Evolutionary conservation across 306 rosid genomes (phyloP).

Genomic region (Ormosia emarginata): DNA sequence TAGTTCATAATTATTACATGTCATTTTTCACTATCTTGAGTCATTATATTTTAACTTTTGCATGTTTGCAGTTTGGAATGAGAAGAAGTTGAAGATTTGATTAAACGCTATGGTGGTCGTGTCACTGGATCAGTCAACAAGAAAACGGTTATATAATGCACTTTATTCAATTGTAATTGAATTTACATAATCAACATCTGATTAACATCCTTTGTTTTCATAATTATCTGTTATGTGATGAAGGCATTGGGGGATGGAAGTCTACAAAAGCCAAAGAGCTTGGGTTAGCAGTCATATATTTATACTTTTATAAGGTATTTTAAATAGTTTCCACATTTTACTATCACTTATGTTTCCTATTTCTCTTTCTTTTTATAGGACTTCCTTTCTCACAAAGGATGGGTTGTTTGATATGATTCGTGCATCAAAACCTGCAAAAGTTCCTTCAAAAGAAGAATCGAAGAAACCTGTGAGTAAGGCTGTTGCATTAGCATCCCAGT

Average conservation of each 20-base stretch:
- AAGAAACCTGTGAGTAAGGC: too few relatives aligned
- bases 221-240: constrained; percentile 89
- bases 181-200: constrained; percentile 4
- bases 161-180: constrained; percentile 8
- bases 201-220: constrained; percentile 46
- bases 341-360: too few relatives aligned
- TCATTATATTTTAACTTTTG: constrained; percentile 4
- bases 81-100: constrained; percentile 96
- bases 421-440: too few relatives aligned
- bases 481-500: too few relatives aligned
- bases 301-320: too few relatives aligned
- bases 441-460: too few relatives aligned
- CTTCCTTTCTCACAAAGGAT: too few relatives aligned
- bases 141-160: constrained; percentile 60
- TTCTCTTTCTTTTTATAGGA: too few relatives aligned
- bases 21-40: constrained; percentile 9
- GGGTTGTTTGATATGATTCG: too few relatives aligned
- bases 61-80: constrained; percentile 72
- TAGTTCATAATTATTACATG: too few relatives aligned
- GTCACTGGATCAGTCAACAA: constrained; percentile 94
- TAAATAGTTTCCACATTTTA: too few relatives aligned
- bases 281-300: constrained; percentile 57
- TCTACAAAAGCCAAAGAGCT: constrained; percentile 88
- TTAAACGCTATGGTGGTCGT: constrained; percentile 91
- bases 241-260: constrained; percentile 90